Conservation (phyloP, 768 basidiomycete genomes). For the Tylopilus balloui region DNA sequence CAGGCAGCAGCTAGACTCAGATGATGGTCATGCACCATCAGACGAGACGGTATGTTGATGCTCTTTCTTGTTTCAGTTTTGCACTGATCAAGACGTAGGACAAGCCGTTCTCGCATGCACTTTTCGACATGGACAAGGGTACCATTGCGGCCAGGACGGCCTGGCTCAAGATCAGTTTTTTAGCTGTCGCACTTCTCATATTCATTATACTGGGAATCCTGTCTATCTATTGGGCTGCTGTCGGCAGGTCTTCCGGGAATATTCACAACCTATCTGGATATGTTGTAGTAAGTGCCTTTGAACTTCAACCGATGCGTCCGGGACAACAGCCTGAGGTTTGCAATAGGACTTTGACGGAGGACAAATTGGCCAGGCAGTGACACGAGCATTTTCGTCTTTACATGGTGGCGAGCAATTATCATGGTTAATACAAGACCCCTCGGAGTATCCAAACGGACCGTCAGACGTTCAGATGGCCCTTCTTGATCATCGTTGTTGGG, state of each 20-base stretch:
- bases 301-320: neutral
- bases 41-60: slow-evolving; percentile 9
- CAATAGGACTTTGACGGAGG: slow-evolving; percentile 59
- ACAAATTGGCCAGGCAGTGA: slow-evolving; percentile 45
- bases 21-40: neutral
- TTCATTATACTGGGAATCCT: slow-evolving; percentile 47
- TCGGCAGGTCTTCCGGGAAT: slow-evolving; percentile 40
- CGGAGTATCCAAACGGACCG: slow-evolving; percentile 43
- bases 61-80: neutral
- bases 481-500: slow-evolving; percentile 50
- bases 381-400: slow-evolving; percentile 33
- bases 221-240: slow-evolving; percentile 58
- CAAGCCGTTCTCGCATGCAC: slow-evolving; percentile 27
- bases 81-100: slow-evolving; percentile 16
- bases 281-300: slow-evolving; percentile 45
- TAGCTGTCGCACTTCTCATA: slow-evolving; percentile 34
- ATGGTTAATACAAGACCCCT: slow-evolving; percentile 43
- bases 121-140: slow-evolving; percentile 27
- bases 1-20: neutral
- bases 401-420: slow-evolving; percentile 34
- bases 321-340: neutral
- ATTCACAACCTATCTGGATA: slow-evolving; percentile 46
- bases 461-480: slow-evolving; percentile 42
- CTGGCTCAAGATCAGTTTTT: slow-evolving; percentile 41
- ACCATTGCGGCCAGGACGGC: slow-evolving; percentile 31